phyloP scores from a whole-genome alignment of 805 yeast genomes.

The Candida fluviatilis region DNA sequence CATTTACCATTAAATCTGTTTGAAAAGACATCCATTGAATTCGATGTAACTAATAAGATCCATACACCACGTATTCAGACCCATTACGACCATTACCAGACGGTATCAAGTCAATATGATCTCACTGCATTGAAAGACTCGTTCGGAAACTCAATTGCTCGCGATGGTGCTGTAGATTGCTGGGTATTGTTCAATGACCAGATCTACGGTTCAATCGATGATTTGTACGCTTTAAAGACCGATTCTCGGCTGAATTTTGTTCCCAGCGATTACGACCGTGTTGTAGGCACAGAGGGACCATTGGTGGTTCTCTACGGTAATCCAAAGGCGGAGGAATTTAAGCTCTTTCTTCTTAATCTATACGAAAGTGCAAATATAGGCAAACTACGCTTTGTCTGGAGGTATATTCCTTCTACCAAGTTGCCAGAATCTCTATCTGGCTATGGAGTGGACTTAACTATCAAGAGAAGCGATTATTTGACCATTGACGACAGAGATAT shows the following conservation, averaged over 20 bases:
- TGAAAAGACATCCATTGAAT: constrained; percentile 28
- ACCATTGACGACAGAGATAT: constrained; percentile 58
- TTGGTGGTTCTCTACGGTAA: constrained; percentile 66
- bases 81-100: constrained; percentile 50
- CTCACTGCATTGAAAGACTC: constrained; percentile 15
- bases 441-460: constrained; percentile 60
- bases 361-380: constrained; percentile 57
- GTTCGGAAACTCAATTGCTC: constrained; percentile 25
- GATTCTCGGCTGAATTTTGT: constrained; percentile 22
- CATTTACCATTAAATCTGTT: constrained; percentile 8
- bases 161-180: constrained; percentile 23
- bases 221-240: constrained; percentile 74
- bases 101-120: background rate
- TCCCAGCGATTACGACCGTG: constrained; percentile 52
- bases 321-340: constrained; percentile 45
- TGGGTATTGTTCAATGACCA: constrained; percentile 53
- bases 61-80: constrained; percentile 62
- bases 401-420: constrained; percentile 49
- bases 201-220: constrained; percentile 63
- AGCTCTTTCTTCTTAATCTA: constrained; percentile 54
- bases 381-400: constrained; percentile 69
- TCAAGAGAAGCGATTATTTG: constrained; percentile 64
- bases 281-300: constrained; percentile 60
- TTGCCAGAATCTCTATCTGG: constrained; percentile 43
- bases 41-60: constrained; percentile 44